Evolutionary conservation across 257 asterid species (phyloP), one percentile per base, ranked within the genome.

Genomic region (Penstemon eatonii): DNA sequence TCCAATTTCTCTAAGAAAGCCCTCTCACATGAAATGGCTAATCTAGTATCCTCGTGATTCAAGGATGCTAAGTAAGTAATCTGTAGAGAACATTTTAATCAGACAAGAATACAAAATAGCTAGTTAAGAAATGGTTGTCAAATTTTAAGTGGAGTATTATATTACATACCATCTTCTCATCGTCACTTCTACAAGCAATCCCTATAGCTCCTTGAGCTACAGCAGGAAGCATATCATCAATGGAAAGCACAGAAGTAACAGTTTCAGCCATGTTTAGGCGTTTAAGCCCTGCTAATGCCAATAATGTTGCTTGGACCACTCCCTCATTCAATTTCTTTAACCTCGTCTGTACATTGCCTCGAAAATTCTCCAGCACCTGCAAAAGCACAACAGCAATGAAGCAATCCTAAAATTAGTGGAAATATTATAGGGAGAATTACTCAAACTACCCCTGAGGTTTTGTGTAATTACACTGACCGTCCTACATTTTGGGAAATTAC

Each of bases 141-240:
- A 25, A 25, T 25, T 42, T 38, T 37, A 39, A 12, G 7, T 11
- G 18, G 12, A 55, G 69, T 44, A 25, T 42, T 71, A 49, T 40
- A 50, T 7, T 40, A 42, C 70, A 42, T 84, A 89, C 98, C 98
- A 92, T 92, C 66, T 78, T 87, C 47, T 92, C 95, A 41, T 92
- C 96, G 64, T 86, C 90, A 45, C 76, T 76, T 76, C 96, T 83
- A 64, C 98, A 89, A 0, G 98, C 96, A 68, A 92, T 92, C 25
- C 98, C 96, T 40, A 92, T 89, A 66, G 96, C 98, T 62, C 96
- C 98, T 67, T 92, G 97, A 70, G 98, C 98, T 62, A 92, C 96
- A 72, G 97, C 98, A 46, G 97, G 98, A 68, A 90, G 95, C 97
- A 90, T 93, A 80, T 93, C 94, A 58, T 90, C 96, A 49, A 93